Conservation (phyloP, 2,329 filamentous ascomycete genomes). For the Claviceps sp. region DNA sequence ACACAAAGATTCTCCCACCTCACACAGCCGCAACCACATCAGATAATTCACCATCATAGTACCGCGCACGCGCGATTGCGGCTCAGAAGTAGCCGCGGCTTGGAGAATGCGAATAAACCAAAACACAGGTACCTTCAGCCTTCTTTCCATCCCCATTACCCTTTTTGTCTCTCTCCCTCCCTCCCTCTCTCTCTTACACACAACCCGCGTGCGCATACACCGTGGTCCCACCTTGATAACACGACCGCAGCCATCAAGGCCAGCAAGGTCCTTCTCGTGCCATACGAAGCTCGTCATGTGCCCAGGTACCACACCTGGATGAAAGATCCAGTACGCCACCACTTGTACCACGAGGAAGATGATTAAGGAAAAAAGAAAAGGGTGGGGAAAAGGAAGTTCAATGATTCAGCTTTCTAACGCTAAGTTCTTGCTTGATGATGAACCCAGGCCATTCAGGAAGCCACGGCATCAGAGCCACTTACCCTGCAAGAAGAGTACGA, state of each 20-base stretch:
- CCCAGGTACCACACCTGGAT: slow-evolving; percentile 81
- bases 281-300: slow-evolving; percentile 74
- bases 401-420: neutral
- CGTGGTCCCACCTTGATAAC: neutral
- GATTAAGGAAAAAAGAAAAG: neutral
- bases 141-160: too few species aligned
- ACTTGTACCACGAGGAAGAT: neutral
- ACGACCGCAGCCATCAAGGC: slow-evolving; percentile 48
- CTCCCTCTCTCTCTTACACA: neutral
- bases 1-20: neutral
- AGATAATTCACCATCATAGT: neutral
- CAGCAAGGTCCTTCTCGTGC: slow-evolving; percentile 58
- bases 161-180: neutral
- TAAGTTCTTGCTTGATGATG: too few species aligned
- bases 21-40: neutral
- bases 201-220: too few species aligned
- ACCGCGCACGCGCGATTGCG: neutral
- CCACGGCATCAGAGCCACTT: slow-evolving; percentile 79
- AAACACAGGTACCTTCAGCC: slow-evolving; percentile 23
- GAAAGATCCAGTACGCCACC: slow-evolving; percentile 50
- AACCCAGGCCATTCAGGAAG: slow-evolving; percentile 56
- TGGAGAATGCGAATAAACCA: slow-evolving; percentile 31
- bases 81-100: neutral
- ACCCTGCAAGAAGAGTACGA: slow-evolving; percentile 70
- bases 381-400: slow-evolving; percentile 8